Evolutionary conservation across 2,329 filamentous ascomycete genomes (phyloP).

Genomic region (Paecilomyces dactylethromorphus): DNA sequence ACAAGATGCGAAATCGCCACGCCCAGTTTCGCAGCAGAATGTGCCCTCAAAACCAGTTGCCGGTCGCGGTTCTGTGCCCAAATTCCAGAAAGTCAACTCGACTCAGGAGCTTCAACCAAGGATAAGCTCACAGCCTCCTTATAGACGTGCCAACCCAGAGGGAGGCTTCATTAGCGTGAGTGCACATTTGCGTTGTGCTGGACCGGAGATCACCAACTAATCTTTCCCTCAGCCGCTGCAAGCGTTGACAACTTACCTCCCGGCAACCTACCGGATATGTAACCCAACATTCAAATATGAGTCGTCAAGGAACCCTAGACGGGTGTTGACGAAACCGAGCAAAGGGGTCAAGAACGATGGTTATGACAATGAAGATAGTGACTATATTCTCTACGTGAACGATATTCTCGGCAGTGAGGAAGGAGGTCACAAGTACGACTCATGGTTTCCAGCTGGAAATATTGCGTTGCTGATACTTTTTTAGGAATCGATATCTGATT

Average conservation of each 20-base stretch:
- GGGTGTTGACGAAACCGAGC: slow-evolving; percentile 95
- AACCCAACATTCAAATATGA: slow-evolving; percentile 98
- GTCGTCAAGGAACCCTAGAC: slow-evolving; percentile 88
- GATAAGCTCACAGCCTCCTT: slow-evolving; percentile 80
- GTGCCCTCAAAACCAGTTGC: slow-evolving; percentile 35
- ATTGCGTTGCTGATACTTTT: slow-evolving; percentile 7
- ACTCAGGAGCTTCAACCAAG: slow-evolving; percentile 71
- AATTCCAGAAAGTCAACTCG: slow-evolving; percentile 73
- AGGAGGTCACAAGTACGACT: slow-evolving; percentile 79
- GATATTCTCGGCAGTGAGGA: slow-evolving; percentile 97
- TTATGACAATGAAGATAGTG: slow-evolving; percentile 97
- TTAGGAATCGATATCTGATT: slow-evolving; percentile 88
- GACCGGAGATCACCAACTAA: slow-evolving; percentile 11
- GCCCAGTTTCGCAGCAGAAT: slow-evolving; percentile 41
- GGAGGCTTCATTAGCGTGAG: slow-evolving; percentile 95
- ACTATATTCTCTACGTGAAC: slow-evolving; percentile 98
- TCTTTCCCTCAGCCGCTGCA: slow-evolving; percentile 67
- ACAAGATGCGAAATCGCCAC: slow-evolving; percentile 45
- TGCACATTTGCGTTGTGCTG: slow-evolving; percentile 8
- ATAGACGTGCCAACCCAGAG: slow-evolving; percentile 88
- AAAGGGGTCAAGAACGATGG: slow-evolving; percentile 98
- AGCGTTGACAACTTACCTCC: slow-evolving; percentile 87
- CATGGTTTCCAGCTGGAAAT: not conserved
- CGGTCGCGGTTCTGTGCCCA: slow-evolving; percentile 67
- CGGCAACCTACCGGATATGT: slow-evolving; percentile 95